Conservation (phyloP, 169 alveolate species). For the Blepharisma undulans region DNA sequence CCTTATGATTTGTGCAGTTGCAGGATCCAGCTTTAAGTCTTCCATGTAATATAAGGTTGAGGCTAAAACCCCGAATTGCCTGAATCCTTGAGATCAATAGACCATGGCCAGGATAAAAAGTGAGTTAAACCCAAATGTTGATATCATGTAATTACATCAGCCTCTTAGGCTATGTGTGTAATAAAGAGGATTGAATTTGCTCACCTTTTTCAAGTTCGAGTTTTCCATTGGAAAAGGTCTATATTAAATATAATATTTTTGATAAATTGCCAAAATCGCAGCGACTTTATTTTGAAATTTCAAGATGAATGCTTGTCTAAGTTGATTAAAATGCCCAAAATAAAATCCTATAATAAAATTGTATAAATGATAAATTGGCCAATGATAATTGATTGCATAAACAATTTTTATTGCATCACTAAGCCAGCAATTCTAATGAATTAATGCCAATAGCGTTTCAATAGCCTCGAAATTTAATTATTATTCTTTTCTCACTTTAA, state of each 20-base stretch:
- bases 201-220: neutral
- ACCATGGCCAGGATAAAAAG: constrained; percentile 10
- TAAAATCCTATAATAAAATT: no score
- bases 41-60: constrained; percentile 27
- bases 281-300: no score
- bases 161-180: neutral
- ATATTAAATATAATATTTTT: no score
- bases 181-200: neutral
- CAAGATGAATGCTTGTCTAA: no score
- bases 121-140: constrained; percentile 18
- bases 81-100: constrained; percentile 29
- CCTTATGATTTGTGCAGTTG: constrained; percentile 22
- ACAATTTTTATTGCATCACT: no score
- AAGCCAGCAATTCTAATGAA: no score
- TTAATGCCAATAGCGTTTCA: no score
- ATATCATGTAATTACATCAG: constrained; percentile 7
- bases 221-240: neutral
- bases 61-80: constrained; percentile 8
- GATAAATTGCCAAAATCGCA: neutral
- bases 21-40: constrained; percentile 2
- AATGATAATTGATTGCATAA: no score
- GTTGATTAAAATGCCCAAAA: no score
- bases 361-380: no score
- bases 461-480: no score
- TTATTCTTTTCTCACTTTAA: no score